These are phyloP conservation scores for Diplodia intermedia DNA, from an alignment of 2,329 filamentous ascomycete genomes.

Conservation along the genomic window DNA sequence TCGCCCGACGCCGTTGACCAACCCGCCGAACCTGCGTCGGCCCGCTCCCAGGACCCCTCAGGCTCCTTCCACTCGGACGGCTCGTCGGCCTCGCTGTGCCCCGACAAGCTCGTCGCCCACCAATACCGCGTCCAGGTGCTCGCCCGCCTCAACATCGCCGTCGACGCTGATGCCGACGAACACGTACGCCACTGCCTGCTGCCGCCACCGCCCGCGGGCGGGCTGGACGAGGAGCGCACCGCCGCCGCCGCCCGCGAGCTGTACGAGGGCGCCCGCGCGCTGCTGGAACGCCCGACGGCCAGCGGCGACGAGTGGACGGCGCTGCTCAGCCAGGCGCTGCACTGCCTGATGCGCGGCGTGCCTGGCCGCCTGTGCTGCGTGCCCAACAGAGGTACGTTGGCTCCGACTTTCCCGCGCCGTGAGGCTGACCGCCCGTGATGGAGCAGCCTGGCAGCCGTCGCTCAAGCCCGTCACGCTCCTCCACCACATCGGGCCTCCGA, in stretches of 20 bases:
- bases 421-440: no score
- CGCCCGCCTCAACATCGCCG: not conserved
- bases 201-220: not conserved
- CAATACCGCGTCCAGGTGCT: slow-evolving; percentile 2
- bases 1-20: not conserved
- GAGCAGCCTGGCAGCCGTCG: not conserved
- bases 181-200: not conserved
- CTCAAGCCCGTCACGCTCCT: slow-evolving; percentile 3
- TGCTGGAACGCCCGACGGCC: not conserved
- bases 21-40: not conserved
- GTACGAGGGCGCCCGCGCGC: not conserved
- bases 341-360: not conserved
- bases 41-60: no score
- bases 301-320: not conserved
- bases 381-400: not conserved
- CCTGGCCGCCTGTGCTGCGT: slow-evolving; percentile 2
- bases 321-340: not conserved
- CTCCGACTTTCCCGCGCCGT: no score
- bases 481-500: not conserved
- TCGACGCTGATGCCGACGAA: not conserved
- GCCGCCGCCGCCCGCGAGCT: not conserved
- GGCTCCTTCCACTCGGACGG: no score
- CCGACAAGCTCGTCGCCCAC: not conserved
- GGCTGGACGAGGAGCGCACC: not conserved
- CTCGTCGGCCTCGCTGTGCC: not conserved